These are phyloP conservation scores for Solanum appendiculatum DNA, from an alignment of 257 asterid genomes.

Conservation along the genomic window DNA sequence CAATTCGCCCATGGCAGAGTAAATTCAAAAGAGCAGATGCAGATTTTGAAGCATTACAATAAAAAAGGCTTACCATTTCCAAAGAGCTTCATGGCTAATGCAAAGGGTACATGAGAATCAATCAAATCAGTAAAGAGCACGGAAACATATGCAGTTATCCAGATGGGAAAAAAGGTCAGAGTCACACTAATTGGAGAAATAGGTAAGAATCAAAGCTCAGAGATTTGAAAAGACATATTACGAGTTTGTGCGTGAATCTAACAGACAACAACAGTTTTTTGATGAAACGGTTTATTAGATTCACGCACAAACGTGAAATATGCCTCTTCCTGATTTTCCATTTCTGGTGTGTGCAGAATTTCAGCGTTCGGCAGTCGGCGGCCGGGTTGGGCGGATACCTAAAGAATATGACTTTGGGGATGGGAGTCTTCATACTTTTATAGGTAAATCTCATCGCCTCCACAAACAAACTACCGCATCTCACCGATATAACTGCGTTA, in stretches of 20 bases:
- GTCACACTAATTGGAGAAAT: not conserved
- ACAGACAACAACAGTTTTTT: not conserved
- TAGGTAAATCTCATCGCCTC: not conserved
- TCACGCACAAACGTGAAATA: slow-evolving; percentile 14
- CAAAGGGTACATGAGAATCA: not conserved
- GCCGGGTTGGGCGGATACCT: not conserved
- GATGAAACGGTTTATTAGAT: not conserved
- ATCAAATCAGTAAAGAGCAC: not conserved
- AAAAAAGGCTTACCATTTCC: not conserved
- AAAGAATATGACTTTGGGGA: not conserved
- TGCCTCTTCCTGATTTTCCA: not conserved
- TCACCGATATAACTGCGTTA: not conserved
- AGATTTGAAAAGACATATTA: not conserved
- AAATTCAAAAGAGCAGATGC: not conserved
- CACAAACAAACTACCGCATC: not conserved
- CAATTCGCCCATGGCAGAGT: not conserved
- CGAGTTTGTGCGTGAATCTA: slow-evolving; percentile 23
- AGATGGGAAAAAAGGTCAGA: not conserved
- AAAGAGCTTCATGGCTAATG: not conserved
- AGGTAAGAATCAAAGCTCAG: not conserved
- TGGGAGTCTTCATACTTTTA: not conserved
- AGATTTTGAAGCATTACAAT: not conserved
- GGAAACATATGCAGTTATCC: not conserved
- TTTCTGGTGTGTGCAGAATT: not conserved
- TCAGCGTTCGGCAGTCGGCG: not conserved